phyloP scores from a whole-genome alignment of 805 yeast species.

The Ogataea thermomethanolica region DNA sequence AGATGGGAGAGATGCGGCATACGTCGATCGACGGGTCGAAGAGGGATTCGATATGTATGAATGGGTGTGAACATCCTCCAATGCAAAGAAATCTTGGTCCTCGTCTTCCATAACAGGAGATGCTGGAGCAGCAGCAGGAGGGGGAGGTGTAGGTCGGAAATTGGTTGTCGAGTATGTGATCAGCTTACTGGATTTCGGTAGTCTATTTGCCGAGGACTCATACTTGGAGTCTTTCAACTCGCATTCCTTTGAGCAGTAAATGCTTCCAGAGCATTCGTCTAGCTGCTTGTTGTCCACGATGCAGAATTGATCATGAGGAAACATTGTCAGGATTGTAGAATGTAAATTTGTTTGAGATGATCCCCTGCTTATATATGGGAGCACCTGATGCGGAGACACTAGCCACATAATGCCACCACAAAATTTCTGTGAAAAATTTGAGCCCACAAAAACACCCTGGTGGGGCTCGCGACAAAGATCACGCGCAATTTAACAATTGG shows the following conservation, averaged over 20 bases:
- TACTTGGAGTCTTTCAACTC: conserved; percentile 16
- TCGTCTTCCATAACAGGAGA: conserved; percentile 4
- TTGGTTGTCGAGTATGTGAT: conserved; percentile 20
- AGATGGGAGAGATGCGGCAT: conserved; percentile 23
- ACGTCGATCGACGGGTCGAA: conserved; percentile 16
- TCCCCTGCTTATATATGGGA: conserved; percentile 6
- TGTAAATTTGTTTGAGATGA: neutral
- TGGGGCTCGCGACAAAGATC: conserved; percentile 2
- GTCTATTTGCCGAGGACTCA: conserved; percentile 1
- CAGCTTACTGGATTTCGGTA: conserved; percentile 12
- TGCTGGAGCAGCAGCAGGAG: too few relatives aligned
- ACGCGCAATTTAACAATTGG: conserved; percentile 2
- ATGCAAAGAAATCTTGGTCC: conserved; percentile 20
- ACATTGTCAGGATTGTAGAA: conserved; percentile 8
- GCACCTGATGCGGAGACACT: conserved; percentile 4
- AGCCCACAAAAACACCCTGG: conserved; percentile 1
- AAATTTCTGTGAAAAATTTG: neutral
- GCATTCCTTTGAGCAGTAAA: conserved; percentile 25
- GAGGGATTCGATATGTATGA: conserved; percentile 11
- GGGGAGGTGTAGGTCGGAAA: neutral
- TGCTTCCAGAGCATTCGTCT: conserved; percentile 2
- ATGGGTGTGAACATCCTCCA: conserved; percentile 23
- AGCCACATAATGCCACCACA: conserved; percentile 5
- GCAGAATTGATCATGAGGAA: conserved; percentile 25
- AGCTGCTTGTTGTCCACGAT: conserved; percentile 23